These are phyloP conservation scores for Elsinoe arachidis DNA, from an alignment of 2,329 filamentous ascomycete genomes.

Conservation along the genomic window DNA sequence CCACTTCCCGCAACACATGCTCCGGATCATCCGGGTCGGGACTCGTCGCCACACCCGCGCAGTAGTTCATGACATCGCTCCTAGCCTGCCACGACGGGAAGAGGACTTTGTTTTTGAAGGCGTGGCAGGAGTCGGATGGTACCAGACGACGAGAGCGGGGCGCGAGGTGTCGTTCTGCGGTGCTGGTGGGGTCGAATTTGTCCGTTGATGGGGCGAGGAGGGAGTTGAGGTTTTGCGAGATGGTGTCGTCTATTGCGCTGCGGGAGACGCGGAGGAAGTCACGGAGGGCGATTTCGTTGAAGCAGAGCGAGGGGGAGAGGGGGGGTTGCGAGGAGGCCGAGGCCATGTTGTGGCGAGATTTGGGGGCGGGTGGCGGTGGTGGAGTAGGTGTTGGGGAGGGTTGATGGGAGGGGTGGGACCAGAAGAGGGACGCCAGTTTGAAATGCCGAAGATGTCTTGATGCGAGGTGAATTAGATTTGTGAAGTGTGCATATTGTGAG, in stretches of 20 bases:
- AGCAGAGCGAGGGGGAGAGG: slow-evolving; percentile 44
- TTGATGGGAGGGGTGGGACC: slow-evolving; percentile 18
- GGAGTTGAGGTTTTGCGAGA: slow-evolving; percentile 86
- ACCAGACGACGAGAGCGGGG: slow-evolving; percentile 46
- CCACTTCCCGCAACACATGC: slow-evolving; percentile 56
- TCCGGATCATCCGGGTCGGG: slow-evolving; percentile 84
- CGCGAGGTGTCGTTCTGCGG: slow-evolving; percentile 51
- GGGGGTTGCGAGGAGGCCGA: slow-evolving; percentile 22
- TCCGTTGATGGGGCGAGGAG: slow-evolving; percentile 63
- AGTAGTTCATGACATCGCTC: slow-evolving; percentile 79
- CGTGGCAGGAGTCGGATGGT: slow-evolving; percentile 53
- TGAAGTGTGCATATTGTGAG: neutral
- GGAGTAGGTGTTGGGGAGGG: slow-evolving; percentile 14
- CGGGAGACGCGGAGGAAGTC: slow-evolving; percentile 88
- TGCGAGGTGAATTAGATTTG: neutral
- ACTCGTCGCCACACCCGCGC: slow-evolving; percentile 74
- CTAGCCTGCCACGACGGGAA: slow-evolving; percentile 84
- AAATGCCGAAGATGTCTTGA: neutral
- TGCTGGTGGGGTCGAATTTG: slow-evolving; percentile 74
- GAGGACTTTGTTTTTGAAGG: slow-evolving; percentile 68
- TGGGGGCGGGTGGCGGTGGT: neutral
- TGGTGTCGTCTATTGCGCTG: slow-evolving; percentile 80
- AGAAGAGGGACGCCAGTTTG: slow-evolving; percentile 25
- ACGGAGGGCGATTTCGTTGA: slow-evolving; percentile 43
- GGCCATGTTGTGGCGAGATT: slow-evolving; percentile 13